Base-by-base conservation (phyloP, 257 asterid species). In the Capsicum pubescens region DNA sequence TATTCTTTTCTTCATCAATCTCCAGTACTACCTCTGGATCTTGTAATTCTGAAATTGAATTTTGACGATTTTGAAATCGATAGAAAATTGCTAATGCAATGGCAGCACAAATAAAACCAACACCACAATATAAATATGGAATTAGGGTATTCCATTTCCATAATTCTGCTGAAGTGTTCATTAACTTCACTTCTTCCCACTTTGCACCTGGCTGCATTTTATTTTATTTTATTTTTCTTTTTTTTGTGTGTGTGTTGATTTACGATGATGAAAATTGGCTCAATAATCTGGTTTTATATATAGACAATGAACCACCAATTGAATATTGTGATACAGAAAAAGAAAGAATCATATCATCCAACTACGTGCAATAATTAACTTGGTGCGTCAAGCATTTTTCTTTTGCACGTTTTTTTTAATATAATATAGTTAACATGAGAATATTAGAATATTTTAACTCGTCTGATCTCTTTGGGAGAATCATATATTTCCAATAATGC, bases 131-230 rank as follows among this genome's bases (percentile, higher is more conserved):
- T 70, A 70, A 44, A 32, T 70, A 70, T 70, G 79, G 79, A 70
- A 44, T 44, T 17, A 56, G 56, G 9, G 79, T 42, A 10, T 44
- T 71, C 79, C 79, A 71, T 71, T 71, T 11, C 79, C 79, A 71
- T 44, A 71, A 44, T 71, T 46, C 79, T 17, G 6, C 56, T 42
- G 79, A 70, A 64, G 16, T 70, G 5, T 44, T 70, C 9, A 70
- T 16, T 17, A 2, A 17, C 56, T 44, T 70, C 79, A 42, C 78
- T 69, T 4, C 15, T 0, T 69, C 55, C 78, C 78, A 69, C 15
- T 42, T 19, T 69, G 79, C 35, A 44, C 56, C 79, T 70, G 79
- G 57, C 50, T 70, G 79, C 79, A 42, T 70, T 70, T 26, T 26
- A 26, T 26, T 26, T 26, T 26, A 26, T 26, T 26, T 26, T 26